Evolutionary conservation across 805 yeast genomes (phyloP), one percentile per base, ranked within the genome.

Genomic region (Nakazawaea holstii): DNA sequence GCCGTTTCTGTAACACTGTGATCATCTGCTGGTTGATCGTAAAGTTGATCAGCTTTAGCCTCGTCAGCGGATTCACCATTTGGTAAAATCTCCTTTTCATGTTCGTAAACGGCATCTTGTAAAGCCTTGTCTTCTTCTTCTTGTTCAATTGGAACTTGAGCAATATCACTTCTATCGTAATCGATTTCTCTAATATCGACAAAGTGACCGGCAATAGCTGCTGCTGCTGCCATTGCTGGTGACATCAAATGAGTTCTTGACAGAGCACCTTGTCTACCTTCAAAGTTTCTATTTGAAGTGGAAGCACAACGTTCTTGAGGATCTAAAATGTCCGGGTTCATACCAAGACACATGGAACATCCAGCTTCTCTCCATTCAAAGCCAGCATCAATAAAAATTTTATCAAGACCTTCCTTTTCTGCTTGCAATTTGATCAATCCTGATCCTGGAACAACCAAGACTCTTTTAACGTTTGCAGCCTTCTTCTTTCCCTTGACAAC

Each of bases 321-420:
- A 52, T 82, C 79, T 62, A 94, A 78, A 59, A 94, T 92, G 73
- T 94, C 99, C 38, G 98, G 97, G 72, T 94, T 94, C 99, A 94
- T 94, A 68, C 99, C 99, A 45, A 94, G 78, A 73, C 99, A 94
- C 99, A 94, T 94, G 37, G 98, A 92, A 72, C 99, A 94, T 52
- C 99, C 99, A 55, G 99, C 98, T 73, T 94, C 99, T 74, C 99
- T 85, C 99, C 99, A 94, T 58, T 87, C 92, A 63, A 94, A 94
- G 17, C 96, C 98, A 44, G 99, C 97, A 43, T 81, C 88, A 60
- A 73, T 80, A 61, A 94, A 94, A 49, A 94, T 79, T 71, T 87
- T 87, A 67, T 94, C 94, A 49, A 94, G 76, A 45, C 99, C 99
- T 72, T 94, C 99, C 53, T 70, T 74, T 71, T 94, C 99, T 47